phyloP scores from a whole-genome alignment of 169 alveolate genomes.

The Plasmodium sp. region DNA sequence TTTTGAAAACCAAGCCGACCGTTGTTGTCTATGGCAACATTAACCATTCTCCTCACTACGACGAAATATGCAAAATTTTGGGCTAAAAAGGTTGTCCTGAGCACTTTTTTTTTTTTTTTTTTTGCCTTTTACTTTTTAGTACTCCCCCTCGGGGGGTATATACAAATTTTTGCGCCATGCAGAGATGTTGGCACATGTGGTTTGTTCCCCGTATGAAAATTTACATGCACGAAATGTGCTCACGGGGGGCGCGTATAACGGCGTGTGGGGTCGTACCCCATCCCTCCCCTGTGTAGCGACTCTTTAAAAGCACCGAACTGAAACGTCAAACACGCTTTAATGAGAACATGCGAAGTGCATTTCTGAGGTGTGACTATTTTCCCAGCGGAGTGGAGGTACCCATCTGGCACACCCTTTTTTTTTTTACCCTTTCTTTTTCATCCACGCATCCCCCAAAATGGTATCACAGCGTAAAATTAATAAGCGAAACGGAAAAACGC shows the following conservation, averaged over 20 bases:
- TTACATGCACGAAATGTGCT: not conserved
- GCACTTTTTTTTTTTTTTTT: not conserved
- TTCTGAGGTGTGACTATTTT: not conserved
- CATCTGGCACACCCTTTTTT: not conserved
- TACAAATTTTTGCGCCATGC: not conserved
- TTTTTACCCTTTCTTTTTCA: not conserved
- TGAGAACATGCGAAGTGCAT: not conserved
- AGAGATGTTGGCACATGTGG: not conserved
- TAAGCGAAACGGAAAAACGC: not conserved
- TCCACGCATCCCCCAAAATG: not conserved
- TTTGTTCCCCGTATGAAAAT: not conserved
- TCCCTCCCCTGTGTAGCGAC: not conserved
- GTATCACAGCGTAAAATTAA: not conserved
- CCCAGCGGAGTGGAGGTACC: not conserved
- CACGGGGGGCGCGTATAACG: not conserved
- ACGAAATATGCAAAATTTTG: constrained; percentile 77
- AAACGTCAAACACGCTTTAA: not conserved
- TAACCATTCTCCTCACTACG: constrained; percentile 85
- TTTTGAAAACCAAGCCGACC: constrained; percentile 82
- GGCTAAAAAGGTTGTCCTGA: not conserved
- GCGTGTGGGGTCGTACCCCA: not conserved
- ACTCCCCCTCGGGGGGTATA: not conserved
- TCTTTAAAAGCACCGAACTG: not conserved
- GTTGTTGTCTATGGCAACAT: constrained; percentile 88
- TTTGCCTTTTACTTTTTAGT: not conserved